Evolutionary conservation across 768 basidiomycete genomes (phyloP).

Genomic region (Lactarius evosmus): DNA sequence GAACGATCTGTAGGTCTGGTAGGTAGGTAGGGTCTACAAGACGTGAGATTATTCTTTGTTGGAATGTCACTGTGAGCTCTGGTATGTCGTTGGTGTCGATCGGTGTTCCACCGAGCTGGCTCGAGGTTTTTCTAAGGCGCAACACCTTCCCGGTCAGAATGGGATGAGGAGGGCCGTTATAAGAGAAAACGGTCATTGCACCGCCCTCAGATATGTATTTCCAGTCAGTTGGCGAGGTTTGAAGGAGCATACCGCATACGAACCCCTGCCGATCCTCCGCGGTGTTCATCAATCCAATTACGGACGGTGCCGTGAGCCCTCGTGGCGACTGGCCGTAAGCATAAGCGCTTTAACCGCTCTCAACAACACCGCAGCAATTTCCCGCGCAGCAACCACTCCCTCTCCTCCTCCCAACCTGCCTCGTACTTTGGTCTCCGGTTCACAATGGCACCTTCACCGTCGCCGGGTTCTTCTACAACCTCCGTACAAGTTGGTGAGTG

Average conservation of each 20-base stretch:
- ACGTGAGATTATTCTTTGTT: conserved; percentile 56
- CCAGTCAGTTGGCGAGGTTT: conserved; percentile 56
- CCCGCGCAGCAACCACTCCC: conserved; percentile 22
- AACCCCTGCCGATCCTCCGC: too few relatives aligned
- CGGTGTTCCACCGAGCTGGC: not conserved
- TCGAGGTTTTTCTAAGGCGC: conserved; percentile 63
- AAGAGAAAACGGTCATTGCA: conserved; percentile 85
- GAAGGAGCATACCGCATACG: conserved; percentile 28
- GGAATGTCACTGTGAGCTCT: conserved; percentile 52
- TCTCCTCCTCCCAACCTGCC: conserved; percentile 16
- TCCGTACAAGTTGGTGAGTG: conserved; percentile 92
- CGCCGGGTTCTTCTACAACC: conserved; percentile 60
- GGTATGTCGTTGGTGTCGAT: conserved; percentile 36
- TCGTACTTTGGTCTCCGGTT: conserved; percentile 15
- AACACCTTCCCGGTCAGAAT: conserved; percentile 64
- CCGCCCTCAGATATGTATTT: conserved; percentile 90
- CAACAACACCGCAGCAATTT: conserved; percentile 17
- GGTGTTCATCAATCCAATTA: not conserved
- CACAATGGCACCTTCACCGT: conserved; percentile 73
- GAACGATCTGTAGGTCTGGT: conserved; percentile 52
- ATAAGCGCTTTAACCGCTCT: not conserved
- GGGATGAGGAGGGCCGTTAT: conserved; percentile 53
- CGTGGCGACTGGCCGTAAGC: conserved; percentile 1
- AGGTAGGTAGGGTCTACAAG: conserved; percentile 62
- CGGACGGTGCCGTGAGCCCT: conserved; percentile 11